Conservation (phyloP, 1,139 yeast genomes). For the Lizanozyma gosingica region DNA sequence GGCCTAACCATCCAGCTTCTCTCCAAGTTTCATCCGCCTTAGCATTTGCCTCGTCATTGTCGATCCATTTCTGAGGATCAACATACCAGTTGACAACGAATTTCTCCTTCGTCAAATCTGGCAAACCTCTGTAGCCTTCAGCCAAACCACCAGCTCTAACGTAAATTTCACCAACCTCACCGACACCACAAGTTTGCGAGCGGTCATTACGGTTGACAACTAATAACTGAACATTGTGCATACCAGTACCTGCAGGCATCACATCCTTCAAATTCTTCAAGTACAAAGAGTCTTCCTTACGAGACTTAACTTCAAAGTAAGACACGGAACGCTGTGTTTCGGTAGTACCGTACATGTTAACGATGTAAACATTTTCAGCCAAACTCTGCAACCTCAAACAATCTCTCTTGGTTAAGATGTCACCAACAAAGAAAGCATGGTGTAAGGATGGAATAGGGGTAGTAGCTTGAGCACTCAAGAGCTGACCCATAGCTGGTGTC, state of each 20-base stretch:
- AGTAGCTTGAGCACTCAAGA: slow-evolving; percentile 92
- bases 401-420: slow-evolving; percentile 92
- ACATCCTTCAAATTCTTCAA: slow-evolving; percentile 83
- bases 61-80: slow-evolving; percentile 49
- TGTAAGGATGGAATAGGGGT: slow-evolving; percentile 79
- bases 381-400: slow-evolving; percentile 85
- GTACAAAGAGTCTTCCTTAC: slow-evolving; percentile 60
- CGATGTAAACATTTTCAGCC: slow-evolving; percentile 83
- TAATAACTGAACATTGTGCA: slow-evolving; percentile 87
- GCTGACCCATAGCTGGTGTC: slow-evolving; percentile 99
- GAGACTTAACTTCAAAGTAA: slow-evolving; percentile 77
- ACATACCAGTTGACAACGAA: slow-evolving; percentile 89
- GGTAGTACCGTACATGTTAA: slow-evolving; percentile 98
- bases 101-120: slow-evolving; percentile 80
- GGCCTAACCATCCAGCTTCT: slow-evolving; percentile 76
- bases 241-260: slow-evolving; percentile 98
- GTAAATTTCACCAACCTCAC: slow-evolving; percentile 97
- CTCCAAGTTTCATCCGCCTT: slow-evolving; percentile 58
- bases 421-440: slow-evolving; percentile 98
- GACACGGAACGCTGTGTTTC: slow-evolving; percentile 98
- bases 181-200: slow-evolving; percentile 90
- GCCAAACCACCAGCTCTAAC: slow-evolving; percentile 98
- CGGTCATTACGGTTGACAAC: slow-evolving; percentile 89
- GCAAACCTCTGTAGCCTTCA: slow-evolving; percentile 89
- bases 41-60: slow-evolving; percentile 34